These are phyloP conservation scores for Saccharomycopsis capsularis DNA, from an alignment of 805 yeast genomes.

Conservation along the genomic window DNA sequence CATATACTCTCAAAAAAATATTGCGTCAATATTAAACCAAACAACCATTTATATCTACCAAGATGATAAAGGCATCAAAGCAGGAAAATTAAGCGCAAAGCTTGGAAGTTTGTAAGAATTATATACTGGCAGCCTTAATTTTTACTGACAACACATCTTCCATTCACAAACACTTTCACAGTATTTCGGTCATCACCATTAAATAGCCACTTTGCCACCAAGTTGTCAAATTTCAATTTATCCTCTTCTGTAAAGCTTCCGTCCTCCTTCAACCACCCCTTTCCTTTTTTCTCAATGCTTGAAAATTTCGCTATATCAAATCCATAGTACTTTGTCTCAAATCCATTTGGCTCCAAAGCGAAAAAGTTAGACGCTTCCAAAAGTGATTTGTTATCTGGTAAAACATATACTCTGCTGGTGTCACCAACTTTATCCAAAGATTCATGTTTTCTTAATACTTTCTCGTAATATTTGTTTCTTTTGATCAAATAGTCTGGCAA, in stretches of 20 bases:
- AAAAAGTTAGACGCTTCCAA: too few species aligned
- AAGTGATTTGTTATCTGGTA: background rate
- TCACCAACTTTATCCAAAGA: background rate
- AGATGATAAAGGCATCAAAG: too few species aligned
- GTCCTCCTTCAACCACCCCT: slow-evolving; percentile 15
- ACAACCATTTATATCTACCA: too few species aligned
- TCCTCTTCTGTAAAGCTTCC: slow-evolving; percentile 23
- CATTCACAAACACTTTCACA: slow-evolving; percentile 73
- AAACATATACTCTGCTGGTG: background rate
- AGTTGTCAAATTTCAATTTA: slow-evolving; percentile 42
- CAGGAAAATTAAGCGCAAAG: too few species aligned
- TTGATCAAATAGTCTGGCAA: slow-evolving; percentile 31
- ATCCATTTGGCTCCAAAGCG: too few species aligned
- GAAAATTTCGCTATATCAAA: background rate
- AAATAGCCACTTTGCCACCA: slow-evolving; percentile 85
- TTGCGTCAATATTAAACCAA: too few species aligned
- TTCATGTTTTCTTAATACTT: too few species aligned
- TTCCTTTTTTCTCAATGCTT: background rate
- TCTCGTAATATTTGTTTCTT: slow-evolving; percentile 5
- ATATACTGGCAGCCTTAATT: too few species aligned
- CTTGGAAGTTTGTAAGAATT: too few species aligned
- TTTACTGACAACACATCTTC: slow-evolving; percentile 52
- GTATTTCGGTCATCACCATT: slow-evolving; percentile 93
- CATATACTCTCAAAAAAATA: too few species aligned
- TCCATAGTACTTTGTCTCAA: background rate